Evolutionary conservation across 2,329 filamentous ascomycete species (phyloP), one percentile per base, ranked within the genome.

Genomic region (Aspergillus ustus): DNA sequence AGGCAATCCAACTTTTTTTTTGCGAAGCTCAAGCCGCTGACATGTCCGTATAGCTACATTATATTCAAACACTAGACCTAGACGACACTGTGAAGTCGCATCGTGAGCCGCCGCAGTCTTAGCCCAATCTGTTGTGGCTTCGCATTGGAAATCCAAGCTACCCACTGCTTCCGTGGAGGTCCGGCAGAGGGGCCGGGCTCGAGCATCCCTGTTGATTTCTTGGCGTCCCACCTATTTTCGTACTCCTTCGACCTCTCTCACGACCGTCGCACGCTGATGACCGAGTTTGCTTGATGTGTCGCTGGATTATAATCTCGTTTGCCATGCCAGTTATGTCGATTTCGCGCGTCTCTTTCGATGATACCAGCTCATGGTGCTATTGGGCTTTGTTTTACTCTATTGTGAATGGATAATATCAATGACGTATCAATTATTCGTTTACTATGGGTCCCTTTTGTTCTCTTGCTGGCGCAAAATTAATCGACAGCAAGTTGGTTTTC

Each of bases 41-140:
- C 61, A 53, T 44, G 20, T 63, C 66, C 44, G 67, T 61, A 25
- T 72, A 89, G 87, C 67, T 89, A 95, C 85, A 93, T 96, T 74
- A 95, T 96, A 70, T 84, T 95, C 73, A 95, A 94, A 81, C 94
- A 93, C 77, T 96, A 92, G 79, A 67, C 44, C 49, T 44, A 29
- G 49, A 40, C 34, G 34, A 40, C 34, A 11, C 34, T 40, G 31
- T 11, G 34, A 40, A 40, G 34, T 40, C 34, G 34, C 34, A 40
- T 40, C 34, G 34, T 40, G 34, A 40, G 11, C 34, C 34, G 34
- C 34, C 34, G 34, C 34, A 40, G 34, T 40, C 34, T 40, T 40
- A 15, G 11, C 34, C 34, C 34, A 40, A 40, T 40, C 2, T 40
- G 34, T 40, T 15, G 34, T 13, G 34, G 34, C 34, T 40, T 40